Base-by-base conservation (phyloP, 768 basidiomycete genomes). In the Boletus bicolor region DNA sequence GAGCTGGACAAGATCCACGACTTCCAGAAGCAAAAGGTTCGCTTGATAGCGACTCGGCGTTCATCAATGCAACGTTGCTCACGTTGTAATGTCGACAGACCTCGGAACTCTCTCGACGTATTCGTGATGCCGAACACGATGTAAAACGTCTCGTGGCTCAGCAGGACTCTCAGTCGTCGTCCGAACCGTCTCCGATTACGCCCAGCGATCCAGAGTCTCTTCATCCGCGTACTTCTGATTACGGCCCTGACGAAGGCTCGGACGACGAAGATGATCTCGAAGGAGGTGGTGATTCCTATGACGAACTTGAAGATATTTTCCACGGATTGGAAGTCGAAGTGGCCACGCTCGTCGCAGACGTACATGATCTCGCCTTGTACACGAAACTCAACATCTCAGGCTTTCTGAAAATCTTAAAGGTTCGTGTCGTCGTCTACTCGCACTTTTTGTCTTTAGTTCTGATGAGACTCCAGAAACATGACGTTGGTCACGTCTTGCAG, bases 321-420 rank as follows among this genome's bases (percentile, higher is more conserved):
- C 85, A 88, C 58, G 80, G 79, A 15, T 76, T 98, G 19, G 93
- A 98, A 73, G 95, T 97, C 67, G 93, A 95, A 67, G 91, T 98
- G 19, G 96, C 95, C 1, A 89, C 84, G 41, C 82, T 99, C 43
- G 96, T 99, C 17, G 96, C 96, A 0, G 89, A 91, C 61, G 90
- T 92, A 11, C 91, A 94, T 62, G 91, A 93, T 70, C 79, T 95
- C 39, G 93, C 94, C 1, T 77, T 98, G 32, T 90, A 95, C 69
- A 95, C 96, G 4, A 98, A 98, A 70, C 82, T 98, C 52, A 98
- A 98, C 70, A 94, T 98, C 66, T 98, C 97, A 1, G 97, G 97
- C 10, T 99, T 99, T 71, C 89, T 98, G 80, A 99, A 99, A 76
- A 98, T 98, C 58, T 78, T 98, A 58, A 98, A 98, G 82, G 90